Evolutionary conservation across 768 basidiomycete species (phyloP), one percentile per base, ranked within the genome.

Genomic region (Suillus weaverae): DNA sequence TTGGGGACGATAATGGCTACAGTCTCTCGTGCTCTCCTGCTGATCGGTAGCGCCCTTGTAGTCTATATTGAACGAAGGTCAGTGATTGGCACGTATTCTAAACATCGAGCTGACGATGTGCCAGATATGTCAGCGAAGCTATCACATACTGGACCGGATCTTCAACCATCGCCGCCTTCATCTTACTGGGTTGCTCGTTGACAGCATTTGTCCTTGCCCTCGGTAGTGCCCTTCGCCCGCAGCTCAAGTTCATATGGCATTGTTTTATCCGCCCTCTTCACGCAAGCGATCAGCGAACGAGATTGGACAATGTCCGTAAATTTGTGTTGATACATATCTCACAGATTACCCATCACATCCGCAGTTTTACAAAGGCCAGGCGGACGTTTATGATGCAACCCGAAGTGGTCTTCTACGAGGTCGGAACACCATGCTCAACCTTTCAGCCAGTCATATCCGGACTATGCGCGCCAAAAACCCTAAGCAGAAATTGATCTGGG

Each of bases 301-400:
- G 81, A 60, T 74, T 84, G 8, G 81, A 83, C 56, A 78, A 83
- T 76, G 83, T 82, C 9, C 30, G 41, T 62, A 38, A n/a, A 33
- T 4, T 54, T 32, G 30, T 54, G 20, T 54, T 33, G 1, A 13
- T 54, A 13, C 6, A 33, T 9, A 39, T 33, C 6, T 8, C 2
- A 32, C 46, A 6, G 13, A 20, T 64, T 11, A 22, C 16, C 61
- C 64, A 63, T 68, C 33, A 1, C 26, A 38, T 57, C 54, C 4
- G 8, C 61, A 86, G 79, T 91, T 91, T 73, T 90, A 91, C 71
- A 72, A 79, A 55, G 86, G 86, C 8, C 90, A 91, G 71, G 89
- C 90, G 2, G 82, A 85, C 54, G 84, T 91, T 32, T 92, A 93
- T 71, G 91, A 92, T 78, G 74, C 78, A 46, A 92, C 90, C 1